Conservation (phyloP, 805 yeast species). For the Ogataea trehaloabstinens region DNA sequence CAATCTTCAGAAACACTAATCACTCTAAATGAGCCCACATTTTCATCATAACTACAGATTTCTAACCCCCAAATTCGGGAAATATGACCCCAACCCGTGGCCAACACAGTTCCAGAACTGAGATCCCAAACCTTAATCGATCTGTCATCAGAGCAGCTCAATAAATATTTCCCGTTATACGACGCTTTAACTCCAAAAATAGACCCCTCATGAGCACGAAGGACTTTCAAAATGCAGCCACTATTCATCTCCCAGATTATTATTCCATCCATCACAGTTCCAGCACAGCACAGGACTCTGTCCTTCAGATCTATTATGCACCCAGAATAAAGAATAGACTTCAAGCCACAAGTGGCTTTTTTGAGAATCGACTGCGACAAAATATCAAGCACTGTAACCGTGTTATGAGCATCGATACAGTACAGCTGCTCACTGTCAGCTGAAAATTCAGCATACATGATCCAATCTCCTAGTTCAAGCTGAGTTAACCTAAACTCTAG, state of each 20-base stretch:
- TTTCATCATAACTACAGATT: constrained; percentile 42
- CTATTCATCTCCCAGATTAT: constrained; percentile 66
- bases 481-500: constrained; percentile 33
- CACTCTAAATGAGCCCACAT: constrained; percentile 29
- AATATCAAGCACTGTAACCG: constrained; percentile 42
- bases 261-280: constrained; percentile 90
- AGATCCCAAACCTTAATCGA: constrained; percentile 77
- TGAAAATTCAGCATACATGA: constrained; percentile 57
- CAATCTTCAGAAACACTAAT: constrained; percentile 86
- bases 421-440: constrained; percentile 37
- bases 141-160: constrained; percentile 92
- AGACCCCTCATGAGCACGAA: constrained; percentile 86
- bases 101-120: constrained; percentile 52
- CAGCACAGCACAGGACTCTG: constrained; percentile 67
- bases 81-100: constrained; percentile 95
- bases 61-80: constrained; percentile 88
- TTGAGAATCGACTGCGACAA: constrained; percentile 25
- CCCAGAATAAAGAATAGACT: constrained; percentile 87
- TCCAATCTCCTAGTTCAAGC: constrained; percentile 73
- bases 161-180: constrained; percentile 49
- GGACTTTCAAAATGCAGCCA: constrained; percentile 44
- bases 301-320: constrained; percentile 50
- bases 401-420: constrained; percentile 79
- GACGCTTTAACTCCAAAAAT: constrained; percentile 78
- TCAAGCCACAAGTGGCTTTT: constrained; percentile 54